phyloP scores from a whole-genome alignment of 2,329 filamentous ascomycete species.

The Metarhizium humberi region DNA sequence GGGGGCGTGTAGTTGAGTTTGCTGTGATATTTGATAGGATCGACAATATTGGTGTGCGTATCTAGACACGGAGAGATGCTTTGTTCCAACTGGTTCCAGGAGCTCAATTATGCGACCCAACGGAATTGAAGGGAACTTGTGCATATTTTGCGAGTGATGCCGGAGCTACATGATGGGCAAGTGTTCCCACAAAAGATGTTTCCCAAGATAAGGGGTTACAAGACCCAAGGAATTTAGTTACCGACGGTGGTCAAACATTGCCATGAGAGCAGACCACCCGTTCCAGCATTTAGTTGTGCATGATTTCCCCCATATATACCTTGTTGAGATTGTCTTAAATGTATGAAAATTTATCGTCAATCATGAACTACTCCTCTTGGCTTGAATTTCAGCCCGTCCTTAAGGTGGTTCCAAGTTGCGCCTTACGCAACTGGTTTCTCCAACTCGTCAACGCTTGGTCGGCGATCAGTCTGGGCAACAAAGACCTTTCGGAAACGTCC shows the following conservation, averaged over 20 bases:
- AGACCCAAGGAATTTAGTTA: slow-evolving; percentile 6
- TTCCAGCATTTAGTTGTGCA: too few relatives aligned
- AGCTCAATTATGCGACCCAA: slow-evolving; percentile 17
- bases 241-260: slow-evolving; percentile 17
- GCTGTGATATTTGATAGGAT: not conserved
- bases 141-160: slow-evolving; percentile 29
- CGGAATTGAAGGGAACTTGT: slow-evolving; percentile 26
- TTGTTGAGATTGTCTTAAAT: too few relatives aligned
- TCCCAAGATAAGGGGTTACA: too few relatives aligned
- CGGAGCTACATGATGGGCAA: slow-evolving; percentile 30
- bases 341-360: not conserved
- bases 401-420: not conserved
- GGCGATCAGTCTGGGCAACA: slow-evolving; percentile 11
- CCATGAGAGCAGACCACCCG: slow-evolving; percentile 5
- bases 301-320: too few relatives aligned
- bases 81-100: slow-evolving; percentile 13
- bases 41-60: slow-evolving; percentile 9
- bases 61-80: slow-evolving; percentile 12
- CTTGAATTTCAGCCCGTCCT: not conserved
- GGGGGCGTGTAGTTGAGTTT: slow-evolving; percentile 7
- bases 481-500: slow-evolving; percentile 15
- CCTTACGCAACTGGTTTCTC: slow-evolving; percentile 4
- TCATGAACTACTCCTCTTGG: not conserved
- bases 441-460: slow-evolving; percentile 6
- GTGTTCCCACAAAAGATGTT: slow-evolving; percentile 6